phyloP scores from a whole-genome alignment of 441 rosid genomes.

The Croton laevigatus region DNA sequence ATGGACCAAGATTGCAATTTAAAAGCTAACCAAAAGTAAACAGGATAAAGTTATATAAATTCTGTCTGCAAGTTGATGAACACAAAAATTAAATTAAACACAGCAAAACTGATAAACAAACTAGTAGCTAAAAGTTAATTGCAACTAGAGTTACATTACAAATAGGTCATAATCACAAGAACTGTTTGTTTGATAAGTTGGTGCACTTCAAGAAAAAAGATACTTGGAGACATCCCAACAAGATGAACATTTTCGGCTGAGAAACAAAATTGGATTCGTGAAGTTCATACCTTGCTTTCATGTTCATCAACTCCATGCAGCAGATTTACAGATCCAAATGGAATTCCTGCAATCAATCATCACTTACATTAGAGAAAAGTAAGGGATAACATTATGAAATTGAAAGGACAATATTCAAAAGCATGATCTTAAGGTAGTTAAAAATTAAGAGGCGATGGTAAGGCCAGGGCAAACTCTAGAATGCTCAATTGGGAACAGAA shows the following conservation, averaged over 20 bases:
- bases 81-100: neutral
- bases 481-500: neutral
- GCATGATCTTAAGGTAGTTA: neutral
- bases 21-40: constrained; percentile 12
- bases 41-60: neutral
- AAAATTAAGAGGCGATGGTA: neutral
- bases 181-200: constrained; percentile 1
- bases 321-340: constrained; percentile 93
- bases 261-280: neutral
- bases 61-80: neutral
- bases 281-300: constrained; percentile 82
- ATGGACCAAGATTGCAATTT: constrained; percentile 29
- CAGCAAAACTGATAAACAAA: neutral
- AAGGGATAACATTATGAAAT: constrained; percentile 13
- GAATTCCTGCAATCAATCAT: constrained; percentile 67
- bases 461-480: neutral
- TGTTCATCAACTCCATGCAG: constrained; percentile 90
- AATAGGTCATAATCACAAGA: constrained; percentile 1
- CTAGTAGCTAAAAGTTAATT: neutral
- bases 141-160: neutral
- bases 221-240: neutral
- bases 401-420: neutral
- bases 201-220: constrained; percentile 4
- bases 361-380: constrained; percentile 21
- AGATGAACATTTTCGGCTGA: neutral